Conservation (phyloP, 2,329 filamentous ascomycete species). For the Neopestalotiopsis clavispora region DNA sequence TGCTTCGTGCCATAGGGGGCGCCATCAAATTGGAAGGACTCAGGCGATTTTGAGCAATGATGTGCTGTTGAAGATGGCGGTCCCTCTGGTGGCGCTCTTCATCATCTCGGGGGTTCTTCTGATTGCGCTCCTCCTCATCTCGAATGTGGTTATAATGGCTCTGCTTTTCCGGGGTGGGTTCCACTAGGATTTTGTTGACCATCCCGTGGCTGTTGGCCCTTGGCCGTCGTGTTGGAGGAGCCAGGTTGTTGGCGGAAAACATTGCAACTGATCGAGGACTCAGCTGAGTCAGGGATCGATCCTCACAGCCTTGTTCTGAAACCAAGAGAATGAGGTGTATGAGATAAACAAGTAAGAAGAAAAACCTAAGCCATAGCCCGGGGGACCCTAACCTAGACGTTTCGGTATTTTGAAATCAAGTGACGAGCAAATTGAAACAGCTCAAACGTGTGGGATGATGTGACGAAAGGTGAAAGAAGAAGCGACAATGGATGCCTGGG, state of each 20-base stretch:
- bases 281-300: slow-evolving; percentile 1
- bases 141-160: slow-evolving; percentile 33
- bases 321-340: neutral
- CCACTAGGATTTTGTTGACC: slow-evolving; percentile 26
- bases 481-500: slow-evolving; percentile 2
- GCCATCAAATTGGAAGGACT: slow-evolving; percentile 21
- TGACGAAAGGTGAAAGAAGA: neutral
- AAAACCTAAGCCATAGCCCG: neutral
- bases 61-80: slow-evolving; percentile 25
- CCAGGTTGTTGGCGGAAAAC: neutral
- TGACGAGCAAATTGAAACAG: neutral
- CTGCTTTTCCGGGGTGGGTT: slow-evolving; percentile 31
- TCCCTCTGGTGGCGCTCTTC: slow-evolving; percentile 26
- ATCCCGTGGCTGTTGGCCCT: slow-evolving; percentile 19
- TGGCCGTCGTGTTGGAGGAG: neutral
- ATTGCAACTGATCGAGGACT: neutral
- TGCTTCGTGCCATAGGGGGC: slow-evolving; percentile 18
- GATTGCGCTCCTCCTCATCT: slow-evolving; percentile 27
- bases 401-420: neutral
- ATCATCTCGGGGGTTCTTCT: slow-evolving; percentile 27
- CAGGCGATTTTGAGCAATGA: slow-evolving; percentile 26
- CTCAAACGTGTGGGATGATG: neutral
- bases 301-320: neutral
- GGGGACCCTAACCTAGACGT: neutral
- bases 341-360: neutral